Base-by-base conservation (phyloP, 2,329 filamentous ascomycete species). In the Fusarium pseudoanthophilum region DNA sequence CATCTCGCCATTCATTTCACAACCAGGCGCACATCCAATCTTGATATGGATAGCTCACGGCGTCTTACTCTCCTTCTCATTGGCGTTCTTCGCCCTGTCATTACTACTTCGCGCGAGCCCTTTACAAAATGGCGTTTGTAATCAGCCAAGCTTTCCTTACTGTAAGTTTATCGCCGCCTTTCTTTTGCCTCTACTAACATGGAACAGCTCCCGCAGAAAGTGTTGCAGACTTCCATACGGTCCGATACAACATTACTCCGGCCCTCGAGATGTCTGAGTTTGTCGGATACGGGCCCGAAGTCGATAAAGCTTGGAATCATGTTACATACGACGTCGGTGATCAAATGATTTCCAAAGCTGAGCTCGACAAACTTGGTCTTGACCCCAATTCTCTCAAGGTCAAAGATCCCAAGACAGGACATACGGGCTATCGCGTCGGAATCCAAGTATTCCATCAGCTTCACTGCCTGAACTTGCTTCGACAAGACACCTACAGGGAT, bases 361-460 rank as follows among this genome's bases (percentile, higher is more conserved):
- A 91, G 74, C 85, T 90, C 34, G 79, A 84, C 45, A 85, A 84
- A 28, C 84, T 91, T 1, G 85, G 85, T 9, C 81, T 87, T 8
- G 87, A 89, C 69, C 86, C 86, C 5, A 80, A 85, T 28, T 87
- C 87, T 2, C 82, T 90, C n/a, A 86, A 85, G 74, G 86, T 89
- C 70, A 87, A 85, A 15, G 83, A 91, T 71, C 86, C 88, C 10
- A 83, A 82, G 49, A 89, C 89, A 3, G 89, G 88, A 24, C 83
- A 87, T 64, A 84, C 85, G 42, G 89, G 89, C 2, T 91, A 90
- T 73, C 84, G 89, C n/a, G 88, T 89, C 0, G 89, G 86, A 1
- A 80, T 90, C 7, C 87, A 90, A 75, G 87, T 89, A 0, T 89
- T 90, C 79, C 88, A 90, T n/a, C 74, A 76, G 10, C 81, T 88